phyloP scores from a whole-genome alignment of 192 early-diverging fungal species.

The Gaertneriomyces sp. region DNA sequence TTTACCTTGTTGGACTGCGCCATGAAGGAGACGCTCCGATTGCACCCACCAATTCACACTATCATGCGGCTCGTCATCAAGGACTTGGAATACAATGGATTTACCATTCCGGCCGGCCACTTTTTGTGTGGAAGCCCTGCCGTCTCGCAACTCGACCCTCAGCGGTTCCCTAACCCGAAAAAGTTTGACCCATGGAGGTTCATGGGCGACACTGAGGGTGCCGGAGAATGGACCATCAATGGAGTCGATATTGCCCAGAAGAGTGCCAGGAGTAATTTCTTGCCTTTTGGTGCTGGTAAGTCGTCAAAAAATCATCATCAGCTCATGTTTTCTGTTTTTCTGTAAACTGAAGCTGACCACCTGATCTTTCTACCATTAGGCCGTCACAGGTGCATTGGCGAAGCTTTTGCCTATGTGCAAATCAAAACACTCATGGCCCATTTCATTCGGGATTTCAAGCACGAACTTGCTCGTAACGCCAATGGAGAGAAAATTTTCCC shows the following conservation, averaged over 20 bases:
- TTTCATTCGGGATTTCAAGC: conserved; percentile 75
- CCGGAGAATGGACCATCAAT: conserved; percentile 56
- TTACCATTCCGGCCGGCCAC: conserved; percentile 85
- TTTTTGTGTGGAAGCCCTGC: conserved; percentile 80
- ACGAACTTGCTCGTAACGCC: conserved; percentile 52
- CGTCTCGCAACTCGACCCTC: conserved; percentile 75
- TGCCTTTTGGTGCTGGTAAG: conserved; percentile 93
- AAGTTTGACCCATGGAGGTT: conserved; percentile 81
- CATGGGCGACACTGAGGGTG: conserved; percentile 46
- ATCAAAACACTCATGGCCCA: conserved; percentile 88
- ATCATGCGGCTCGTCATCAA: conserved; percentile 90
- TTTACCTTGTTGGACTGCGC: conserved; percentile 72
- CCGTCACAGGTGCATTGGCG: conserved; percentile 98
- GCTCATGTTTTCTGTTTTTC: neutral
- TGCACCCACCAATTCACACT: conserved; percentile 89
- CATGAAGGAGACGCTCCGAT: conserved; percentile 88
- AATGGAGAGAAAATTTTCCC: conserved; percentile 65
- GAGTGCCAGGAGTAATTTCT: conserved; percentile 72
- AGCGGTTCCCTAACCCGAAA: conserved; percentile 73
- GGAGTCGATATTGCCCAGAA: conserved; percentile 63
- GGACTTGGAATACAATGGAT: conserved; percentile 68
- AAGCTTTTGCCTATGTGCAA: conserved; percentile 92
- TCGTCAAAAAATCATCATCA: too few species aligned
- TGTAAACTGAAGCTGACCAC: neutral
- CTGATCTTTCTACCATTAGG: conserved; percentile 27